Evolutionary conservation across 805 yeast genomes (phyloP), one percentile per base, ranked within the genome.

Genomic region (Metschnikowia cubensis): DNA sequence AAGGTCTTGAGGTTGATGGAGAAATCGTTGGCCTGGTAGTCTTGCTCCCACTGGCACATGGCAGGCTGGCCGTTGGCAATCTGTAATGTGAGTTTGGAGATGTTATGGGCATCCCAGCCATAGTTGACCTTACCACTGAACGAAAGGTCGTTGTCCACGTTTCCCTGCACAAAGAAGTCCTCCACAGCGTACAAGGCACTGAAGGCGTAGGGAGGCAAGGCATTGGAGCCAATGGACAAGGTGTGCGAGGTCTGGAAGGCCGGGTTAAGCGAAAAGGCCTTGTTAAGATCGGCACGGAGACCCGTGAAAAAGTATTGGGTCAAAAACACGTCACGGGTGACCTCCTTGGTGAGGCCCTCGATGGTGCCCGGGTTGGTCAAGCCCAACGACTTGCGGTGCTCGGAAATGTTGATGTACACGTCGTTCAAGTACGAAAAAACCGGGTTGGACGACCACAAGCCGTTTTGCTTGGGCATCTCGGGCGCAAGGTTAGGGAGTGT

Each of bases 161-260:
- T 87, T 68, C 96, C 98, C 77, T 92, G 98, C 59, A 87, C 78
- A 64, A 94, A 87, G 63, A 84, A 76, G 60, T 82, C 80, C 65
- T 92, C 97, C 55, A 85, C 83, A 55, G 95, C 97, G 69, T 83
- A 90, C 62, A 92, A 77, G 42, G 96, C 92, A 51, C 89, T 82
- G 68, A 92, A 88, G 29, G 96, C 91, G 69, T 94, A 94, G 57
- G 94, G 85, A 46, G 97, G 96, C 69, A 88, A 77, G 42, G 82
- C 81, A 57, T 84, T 83, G 50, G 95, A 86, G 44, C 98, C 98
- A 59, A 89, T 76, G 36, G 96, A 79, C 65, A 94, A 86, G 53
- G 96, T 85, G 69, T 94, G 99, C 55, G 96, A 86, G 51, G 95
- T 87, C 79, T 94, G 98, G 85, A 94, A 94, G 51, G 89, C 91